Evolutionary conservation across 2,329 filamentous ascomycete genomes (phyloP), one percentile per base, ranked within the genome.

Genomic region (Beauveria asiatica): DNA sequence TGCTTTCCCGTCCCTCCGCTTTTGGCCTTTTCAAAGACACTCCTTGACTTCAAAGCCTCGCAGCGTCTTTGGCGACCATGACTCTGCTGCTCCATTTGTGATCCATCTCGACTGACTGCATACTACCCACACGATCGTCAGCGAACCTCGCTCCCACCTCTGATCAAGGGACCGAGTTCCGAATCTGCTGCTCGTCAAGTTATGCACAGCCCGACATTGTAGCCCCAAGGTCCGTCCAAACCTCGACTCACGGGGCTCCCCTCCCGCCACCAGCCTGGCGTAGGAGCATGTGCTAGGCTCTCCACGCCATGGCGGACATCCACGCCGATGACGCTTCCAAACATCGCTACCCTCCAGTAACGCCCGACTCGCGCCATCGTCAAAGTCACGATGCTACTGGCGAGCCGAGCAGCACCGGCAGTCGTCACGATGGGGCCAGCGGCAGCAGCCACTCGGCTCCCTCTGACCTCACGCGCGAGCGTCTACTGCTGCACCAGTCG

Each of bases 331-430:
- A 61, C 41, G 45, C 45, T 27, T 25, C 37, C 30, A 45, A 50
- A 41, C 27, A 45, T 9, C 41, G 25, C 33, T 41, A 37, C n/a
- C 57, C 13, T n/a, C 59, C 53, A 13, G 37, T 42, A 17, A 61
- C 60, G 4, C 60, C 60, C 9, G 60, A 61, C 27, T 16, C 48
- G 7, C 48, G 52, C 54, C 74, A 73, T 64, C 65, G 69, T 62
- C 69, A 65, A 13, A 75, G 74, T 65, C 73, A 76, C 65, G 77
- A 79, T 49, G 49, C 25, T 11, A 73, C 73, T 9, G 76, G 75
- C 63, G 77, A 78, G 65, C 75, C 78, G 58, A 81, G 76, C 63
- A 68, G 67, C 16, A 64, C 69, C n/a, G 70, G 67, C 3, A 74
- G 72, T 61, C 60, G 68, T 23, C 62, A 60, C 42, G 65, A 67